A percentile compares a stretch with the other conserved stretches of the same genome.
These are phyloP conservation scores for Hibiscus tridactylites DNA, from an alignment of 345 rosid species.

Conservation along the genomic window DNA sequence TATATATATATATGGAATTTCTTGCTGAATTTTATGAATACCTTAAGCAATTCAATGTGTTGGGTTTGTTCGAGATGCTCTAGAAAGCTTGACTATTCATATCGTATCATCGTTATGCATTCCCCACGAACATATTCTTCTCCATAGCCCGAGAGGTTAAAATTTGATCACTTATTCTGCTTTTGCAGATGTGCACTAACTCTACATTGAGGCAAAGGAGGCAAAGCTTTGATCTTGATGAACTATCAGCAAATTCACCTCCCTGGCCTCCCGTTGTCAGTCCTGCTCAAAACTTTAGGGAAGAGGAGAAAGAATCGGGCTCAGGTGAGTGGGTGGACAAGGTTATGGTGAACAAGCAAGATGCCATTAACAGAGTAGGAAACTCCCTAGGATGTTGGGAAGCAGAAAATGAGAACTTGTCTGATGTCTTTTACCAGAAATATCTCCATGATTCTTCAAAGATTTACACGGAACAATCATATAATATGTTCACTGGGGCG, in stretches of 20 bases:
- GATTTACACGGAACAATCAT: constrained; percentile 57
- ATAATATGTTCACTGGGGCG: constrained; percentile 49
- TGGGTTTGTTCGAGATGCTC: background rate
- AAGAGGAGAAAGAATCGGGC: constrained; percentile 61
- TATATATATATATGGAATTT: background rate
- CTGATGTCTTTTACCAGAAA: constrained; percentile 54
- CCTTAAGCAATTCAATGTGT: background rate
- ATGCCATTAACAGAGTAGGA: constrained; percentile 30
- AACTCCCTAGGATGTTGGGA: constrained; percentile 53
- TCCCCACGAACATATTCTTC: background rate
- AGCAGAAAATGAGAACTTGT: constrained; percentile 35
- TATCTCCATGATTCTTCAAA: constrained; percentile 65
- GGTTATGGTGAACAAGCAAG: constrained; percentile 94
- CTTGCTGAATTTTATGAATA: background rate
- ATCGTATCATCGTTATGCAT: background rate
- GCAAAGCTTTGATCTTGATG: constrained; percentile 79
- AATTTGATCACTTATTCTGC: constrained; percentile 1
- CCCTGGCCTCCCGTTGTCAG: constrained; percentile 86
- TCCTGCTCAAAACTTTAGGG: constrained; percentile 49
- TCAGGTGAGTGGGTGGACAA: constrained; percentile 91
- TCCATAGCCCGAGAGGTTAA: background rate
- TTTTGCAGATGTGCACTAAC: constrained; percentile 44
- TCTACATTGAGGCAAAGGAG: constrained; percentile 41
- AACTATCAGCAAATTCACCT: constrained; percentile 76
- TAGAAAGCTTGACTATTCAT: background rate